Conservation (phyloP, 1,139 yeast genomes). For the Nakaseomyces kungkrabaensis region DNA sequence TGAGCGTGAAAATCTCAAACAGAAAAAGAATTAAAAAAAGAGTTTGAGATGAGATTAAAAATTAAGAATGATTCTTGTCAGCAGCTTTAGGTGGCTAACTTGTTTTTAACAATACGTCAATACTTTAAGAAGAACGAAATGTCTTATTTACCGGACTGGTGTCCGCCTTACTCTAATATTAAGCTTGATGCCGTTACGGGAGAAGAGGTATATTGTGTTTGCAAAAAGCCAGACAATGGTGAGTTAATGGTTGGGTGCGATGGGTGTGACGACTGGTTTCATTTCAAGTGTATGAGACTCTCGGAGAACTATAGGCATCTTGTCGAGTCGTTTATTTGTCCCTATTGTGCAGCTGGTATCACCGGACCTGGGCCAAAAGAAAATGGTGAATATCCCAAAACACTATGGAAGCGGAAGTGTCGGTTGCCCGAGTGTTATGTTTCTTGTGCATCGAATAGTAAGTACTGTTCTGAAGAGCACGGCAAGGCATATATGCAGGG, state of each 20-base stretch:
- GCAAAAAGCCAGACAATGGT: conserved; percentile 72
- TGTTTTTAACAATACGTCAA: too few relatives aligned
- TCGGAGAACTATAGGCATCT: conserved; percentile 44
- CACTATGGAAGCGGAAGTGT: conserved; percentile 72
- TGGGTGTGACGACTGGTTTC: conserved; percentile 94
- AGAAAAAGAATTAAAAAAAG: too few relatives aligned
- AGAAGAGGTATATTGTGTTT: conserved; percentile 67
- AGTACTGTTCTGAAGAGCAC: conserved; percentile 70
- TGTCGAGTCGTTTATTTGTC: conserved; percentile 62
- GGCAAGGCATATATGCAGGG: conserved; percentile 47
- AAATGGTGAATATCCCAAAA: conserved; percentile 26
- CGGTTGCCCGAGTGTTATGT: conserved; percentile 48
- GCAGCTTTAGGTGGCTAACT: too few relatives aligned
- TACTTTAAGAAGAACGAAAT: background rate
- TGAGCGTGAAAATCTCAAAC: too few relatives aligned
- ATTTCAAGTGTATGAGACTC: conserved; percentile 66
- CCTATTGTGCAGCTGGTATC: conserved; percentile 54
- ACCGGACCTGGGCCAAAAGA: conserved; percentile 23
- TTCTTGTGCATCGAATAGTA: conserved; percentile 47
- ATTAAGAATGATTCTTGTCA: too few relatives aligned
- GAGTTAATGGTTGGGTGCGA: conserved; percentile 88
- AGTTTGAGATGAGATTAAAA: too few relatives aligned
- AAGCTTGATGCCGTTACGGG: conserved; percentile 29
- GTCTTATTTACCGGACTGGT: conserved; percentile 21
- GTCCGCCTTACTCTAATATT: conserved; percentile 21